Conservation (phyloP, 768 basidiomycete genomes). For the Sarcomyxa edulis region DNA sequence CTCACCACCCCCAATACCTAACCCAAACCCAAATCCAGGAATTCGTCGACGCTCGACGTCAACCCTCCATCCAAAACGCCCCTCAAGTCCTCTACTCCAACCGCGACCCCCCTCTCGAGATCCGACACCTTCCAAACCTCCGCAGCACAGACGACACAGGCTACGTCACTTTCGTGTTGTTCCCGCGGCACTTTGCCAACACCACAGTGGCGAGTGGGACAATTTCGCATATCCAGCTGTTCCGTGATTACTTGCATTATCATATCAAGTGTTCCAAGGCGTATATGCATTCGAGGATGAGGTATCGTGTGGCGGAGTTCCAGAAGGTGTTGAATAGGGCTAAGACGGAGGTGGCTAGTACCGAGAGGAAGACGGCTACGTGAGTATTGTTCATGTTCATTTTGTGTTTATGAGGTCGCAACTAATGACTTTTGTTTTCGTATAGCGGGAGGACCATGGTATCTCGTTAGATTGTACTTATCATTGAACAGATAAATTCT, state of each 20-base stretch:
- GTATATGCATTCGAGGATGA: slow-evolving; percentile 98
- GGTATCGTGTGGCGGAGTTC: slow-evolving; percentile 90
- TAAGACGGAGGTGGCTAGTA: slow-evolving; percentile 81
- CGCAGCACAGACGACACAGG: slow-evolving; percentile 84
- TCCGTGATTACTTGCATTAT: slow-evolving; percentile 99
- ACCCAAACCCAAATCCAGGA: no score
- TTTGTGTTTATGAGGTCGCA: neutral
- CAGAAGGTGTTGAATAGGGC: slow-evolving; percentile 94
- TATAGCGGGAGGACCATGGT: slow-evolving; percentile 56
- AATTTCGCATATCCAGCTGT: slow-evolving; percentile 93
- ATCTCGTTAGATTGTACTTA: no score
- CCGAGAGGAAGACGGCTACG: slow-evolving; percentile 90
- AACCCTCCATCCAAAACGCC: slow-evolving; percentile 91
- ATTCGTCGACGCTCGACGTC: slow-evolving; percentile 97
- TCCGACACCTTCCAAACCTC: slow-evolving; percentile 79
- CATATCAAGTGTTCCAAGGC: slow-evolving; percentile 99
- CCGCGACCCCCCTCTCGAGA: slow-evolving; percentile 95
- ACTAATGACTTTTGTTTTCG: slow-evolving; percentile 8
- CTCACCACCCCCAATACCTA: no score
- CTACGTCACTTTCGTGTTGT: slow-evolving; percentile 96
- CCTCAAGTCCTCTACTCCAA: slow-evolving; percentile 96
- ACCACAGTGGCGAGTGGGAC: slow-evolving; percentile 63
- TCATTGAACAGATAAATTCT: no score
- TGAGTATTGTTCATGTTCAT: slow-evolving; percentile 34
- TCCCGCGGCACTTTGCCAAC: slow-evolving; percentile 90